These are phyloP conservation scores for Tuber aestivum DNA, from an alignment of 495 filamentous ascomycete genomes.

Conservation along the genomic window DNA sequence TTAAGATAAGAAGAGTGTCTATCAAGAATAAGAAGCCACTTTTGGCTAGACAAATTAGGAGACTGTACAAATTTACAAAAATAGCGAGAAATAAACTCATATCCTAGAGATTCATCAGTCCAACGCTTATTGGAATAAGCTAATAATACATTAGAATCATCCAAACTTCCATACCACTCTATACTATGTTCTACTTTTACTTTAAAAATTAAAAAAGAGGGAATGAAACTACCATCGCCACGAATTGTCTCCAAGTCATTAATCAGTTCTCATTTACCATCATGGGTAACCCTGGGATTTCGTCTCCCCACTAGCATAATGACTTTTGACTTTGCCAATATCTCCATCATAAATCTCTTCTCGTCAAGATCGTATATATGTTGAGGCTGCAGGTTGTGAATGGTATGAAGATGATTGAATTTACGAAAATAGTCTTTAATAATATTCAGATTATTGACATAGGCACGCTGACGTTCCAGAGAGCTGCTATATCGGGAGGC, in stretches of 20 bases:
- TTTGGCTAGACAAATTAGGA: no score
- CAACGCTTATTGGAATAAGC: slow-evolving; percentile 5
- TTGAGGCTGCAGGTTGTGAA: no score
- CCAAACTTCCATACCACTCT: slow-evolving; percentile 1
- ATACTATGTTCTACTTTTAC: slow-evolving; percentile 8
- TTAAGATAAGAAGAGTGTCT: no score
- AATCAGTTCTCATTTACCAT: slow-evolving; percentile 18
- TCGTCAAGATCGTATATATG: not conserved
- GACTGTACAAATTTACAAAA: no score
- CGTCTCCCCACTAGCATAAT: no score
- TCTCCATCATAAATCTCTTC: no score
- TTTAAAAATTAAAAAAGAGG: slow-evolving; percentile 12
- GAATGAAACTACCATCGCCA: slow-evolving; percentile 6
- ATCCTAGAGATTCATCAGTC: slow-evolving; percentile 9
- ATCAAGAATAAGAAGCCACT: no score
- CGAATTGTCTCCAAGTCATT: slow-evolving; percentile 13
- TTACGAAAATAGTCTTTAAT: slow-evolving; percentile 8
- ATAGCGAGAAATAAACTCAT: no score
- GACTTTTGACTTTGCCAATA: no score
- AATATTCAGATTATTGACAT: not conserved
- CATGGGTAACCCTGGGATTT: no score
- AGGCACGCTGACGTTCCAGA: slow-evolving; percentile 6
- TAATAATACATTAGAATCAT: slow-evolving; percentile 4
- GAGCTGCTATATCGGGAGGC: not conserved
- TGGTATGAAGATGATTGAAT: no score